Conservation (phyloP, 176 grass and related monocot genomes). For the Avena eriantha region DNA sequence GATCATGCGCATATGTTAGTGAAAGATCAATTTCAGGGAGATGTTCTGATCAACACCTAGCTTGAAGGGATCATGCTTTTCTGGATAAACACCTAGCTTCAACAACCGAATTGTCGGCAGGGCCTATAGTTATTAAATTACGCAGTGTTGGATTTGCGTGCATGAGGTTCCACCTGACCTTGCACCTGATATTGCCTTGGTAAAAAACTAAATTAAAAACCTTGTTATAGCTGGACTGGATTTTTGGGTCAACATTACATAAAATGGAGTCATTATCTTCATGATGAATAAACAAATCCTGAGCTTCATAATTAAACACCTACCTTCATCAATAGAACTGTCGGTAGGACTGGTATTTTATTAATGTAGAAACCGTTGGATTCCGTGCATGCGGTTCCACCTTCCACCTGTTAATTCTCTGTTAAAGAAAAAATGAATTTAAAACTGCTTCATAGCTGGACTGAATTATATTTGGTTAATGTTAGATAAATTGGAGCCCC, state of each 20-base stretch:
- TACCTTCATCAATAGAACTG: conserved; percentile 16
- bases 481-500: background rate
- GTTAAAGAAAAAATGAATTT: background rate
- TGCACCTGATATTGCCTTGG: conserved; percentile 16
- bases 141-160: conserved; percentile 13
- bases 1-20: background rate
- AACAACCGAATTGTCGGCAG: background rate
- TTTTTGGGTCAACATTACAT: conserved; percentile 23
- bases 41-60: background rate
- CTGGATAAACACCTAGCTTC: conserved; percentile 24
- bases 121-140: conserved; percentile 2
- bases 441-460: conserved; percentile 21
- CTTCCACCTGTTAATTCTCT: conserved; percentile 2
- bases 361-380: background rate
- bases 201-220: conserved; percentile 11
- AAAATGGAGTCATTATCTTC: conserved; percentile 8
- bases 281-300: conserved; percentile 4
- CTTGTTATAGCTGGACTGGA: background rate
- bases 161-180: background rate
- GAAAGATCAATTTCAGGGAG: background rate
- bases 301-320: background rate
- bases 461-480: conserved; percentile 24
- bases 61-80: background rate
- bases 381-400: conserved; percentile 8
- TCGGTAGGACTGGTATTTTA: background rate